Base-by-base conservation (phyloP, 192 early-diverging fungal genomes). In the Dimargaris cristalligena region DNA sequence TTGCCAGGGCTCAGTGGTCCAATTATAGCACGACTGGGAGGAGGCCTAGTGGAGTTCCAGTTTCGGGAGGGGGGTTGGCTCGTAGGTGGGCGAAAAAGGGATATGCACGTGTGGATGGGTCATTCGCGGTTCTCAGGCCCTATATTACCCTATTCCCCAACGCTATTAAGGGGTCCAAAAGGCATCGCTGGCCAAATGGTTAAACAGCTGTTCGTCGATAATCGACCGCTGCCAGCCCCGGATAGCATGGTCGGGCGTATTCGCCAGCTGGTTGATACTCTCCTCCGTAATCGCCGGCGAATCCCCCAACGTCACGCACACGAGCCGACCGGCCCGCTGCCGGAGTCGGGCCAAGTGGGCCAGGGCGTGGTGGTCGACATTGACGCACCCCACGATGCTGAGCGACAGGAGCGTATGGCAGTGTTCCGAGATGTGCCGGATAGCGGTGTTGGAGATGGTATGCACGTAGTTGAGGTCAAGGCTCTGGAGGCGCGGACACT, bases 391-490 rank as follows among this genome's bases (percentile, higher is more conserved):
- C 2, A 52, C 30, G 8, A 52, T 52, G 23, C 30, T 52, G 13
- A 52, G 25, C 13, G 50, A 52, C 50, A 23, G 22, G 2, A 52
- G 23, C 30, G 26, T 14, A 2, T 23, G 23, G 30, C 20, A 16
- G 30, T 26, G 26, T 2, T 16, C 14, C 2, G 50, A 18, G 30
- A 52, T 25, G 50, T 23, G 26, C 16, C 8, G 20, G 20, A 52
- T 8, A 2, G 50, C 50, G 0, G 16, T 18, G 8, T 52, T 52
- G 50, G 50, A 52, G 14, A 52, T 26, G 2, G 50, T 52, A 30
- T 52, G 50, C 22, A 52, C 30, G 30, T 52, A 52, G 23, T 30
- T 52, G 16, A 52, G 50, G 50, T 52, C 50, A 26, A 52, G 50
- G 30, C 20, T 26, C 13, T 26, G 50, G 22, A 52, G 30, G 50